These are phyloP conservation scores for Termitomyces sp. DNA, from an alignment of 768 basidiomycete genomes.

Conservation along the genomic window DNA sequence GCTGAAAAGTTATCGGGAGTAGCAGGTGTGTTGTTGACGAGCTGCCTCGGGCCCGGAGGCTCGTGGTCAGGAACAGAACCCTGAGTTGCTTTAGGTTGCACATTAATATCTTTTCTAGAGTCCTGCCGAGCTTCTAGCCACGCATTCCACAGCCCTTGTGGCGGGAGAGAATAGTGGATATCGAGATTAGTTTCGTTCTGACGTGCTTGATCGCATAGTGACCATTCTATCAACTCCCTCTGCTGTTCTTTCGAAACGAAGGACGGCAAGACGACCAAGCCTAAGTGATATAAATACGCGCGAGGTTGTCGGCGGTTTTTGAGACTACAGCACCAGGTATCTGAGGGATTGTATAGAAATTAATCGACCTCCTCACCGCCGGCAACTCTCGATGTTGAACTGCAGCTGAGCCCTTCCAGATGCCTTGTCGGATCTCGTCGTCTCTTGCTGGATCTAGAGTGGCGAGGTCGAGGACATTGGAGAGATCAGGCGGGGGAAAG, in stretches of 20 bases:
- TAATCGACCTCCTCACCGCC: slow-evolving; percentile 17
- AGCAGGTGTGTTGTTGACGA: slow-evolving; percentile 71
- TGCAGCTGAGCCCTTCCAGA: slow-evolving; percentile 42
- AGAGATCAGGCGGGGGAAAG: slow-evolving; percentile 74
- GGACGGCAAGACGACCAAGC: slow-evolving; percentile 78
- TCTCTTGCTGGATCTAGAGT: slow-evolving; percentile 32
- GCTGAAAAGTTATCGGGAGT: slow-evolving; percentile 46
- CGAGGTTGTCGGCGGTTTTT: neutral
- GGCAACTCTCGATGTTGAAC: slow-evolving; percentile 26
- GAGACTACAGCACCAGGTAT: slow-evolving; percentile 46
- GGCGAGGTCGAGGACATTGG: slow-evolving; percentile 62
- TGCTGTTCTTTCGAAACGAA: slow-evolving; percentile 64
- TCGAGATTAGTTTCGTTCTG: slow-evolving; percentile 87
- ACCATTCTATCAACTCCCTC: slow-evolving; percentile 62
- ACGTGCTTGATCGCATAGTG: slow-evolving; percentile 69
- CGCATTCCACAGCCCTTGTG: slow-evolving; percentile 72
- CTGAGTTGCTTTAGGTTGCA: slow-evolving; percentile 42
- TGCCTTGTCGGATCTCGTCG: slow-evolving; percentile 36
- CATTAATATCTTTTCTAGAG: slow-evolving; percentile 22
- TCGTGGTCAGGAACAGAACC: slow-evolving; percentile 15
- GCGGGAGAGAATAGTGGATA: slow-evolving; percentile 75
- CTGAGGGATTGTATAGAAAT: slow-evolving; percentile 42
- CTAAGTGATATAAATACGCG: slow-evolving; percentile 32
- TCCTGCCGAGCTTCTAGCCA: slow-evolving; percentile 33
- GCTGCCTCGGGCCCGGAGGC: slow-evolving; percentile 50